Percentiles rank a stretch among this genome's conserved stretches.
These are phyloP conservation scores for Lumnitzera littorea DNA, from an alignment of 345 rosid genomes.

Conservation along the genomic window DNA sequence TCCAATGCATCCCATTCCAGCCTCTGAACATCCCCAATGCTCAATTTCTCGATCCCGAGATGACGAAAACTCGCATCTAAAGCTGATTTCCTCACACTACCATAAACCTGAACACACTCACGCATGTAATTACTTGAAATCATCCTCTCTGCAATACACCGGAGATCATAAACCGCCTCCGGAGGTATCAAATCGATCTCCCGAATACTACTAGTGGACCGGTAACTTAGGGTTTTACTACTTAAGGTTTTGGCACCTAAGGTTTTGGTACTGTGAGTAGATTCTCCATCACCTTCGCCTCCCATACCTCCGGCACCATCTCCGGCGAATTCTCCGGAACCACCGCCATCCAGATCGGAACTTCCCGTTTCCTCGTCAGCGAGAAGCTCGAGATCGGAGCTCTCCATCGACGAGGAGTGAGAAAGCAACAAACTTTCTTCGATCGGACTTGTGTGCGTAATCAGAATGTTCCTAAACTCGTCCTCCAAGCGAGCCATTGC, in stretches of 20 bases:
- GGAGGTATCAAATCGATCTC: constrained; percentile 78
- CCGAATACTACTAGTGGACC: constrained; percentile 80
- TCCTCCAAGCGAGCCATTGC: constrained; percentile 98
- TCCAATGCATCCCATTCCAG: constrained; percentile 67
- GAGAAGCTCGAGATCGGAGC: constrained; percentile 2
- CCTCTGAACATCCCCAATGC: constrained; percentile 92
- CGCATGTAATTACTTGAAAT: constrained; percentile 68
- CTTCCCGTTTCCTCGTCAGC: constrained; percentile 5
- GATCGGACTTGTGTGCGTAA: constrained; percentile 49
- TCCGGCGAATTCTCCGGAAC: background rate
- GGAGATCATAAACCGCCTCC: constrained; percentile 62
- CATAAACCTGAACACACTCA: constrained; percentile 90
- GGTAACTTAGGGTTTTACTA: constrained; percentile 11
- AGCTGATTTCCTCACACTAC: constrained; percentile 78
- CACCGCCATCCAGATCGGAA: constrained; percentile 7
- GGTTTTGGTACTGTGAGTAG: too few relatives aligned
- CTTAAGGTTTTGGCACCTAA: constrained; percentile 14
- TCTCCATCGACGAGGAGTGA: constrained; percentile 24
- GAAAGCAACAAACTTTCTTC: constrained; percentile 40
- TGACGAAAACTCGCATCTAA: constrained; percentile 61
- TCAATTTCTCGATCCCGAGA: constrained; percentile 77
- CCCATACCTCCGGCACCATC: background rate
- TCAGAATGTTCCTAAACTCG: constrained; percentile 81
- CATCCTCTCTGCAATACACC: constrained; percentile 71
- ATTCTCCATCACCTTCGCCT: too few relatives aligned